Percentiles rank a stretch among this genome's conserved stretches.
Evolutionary conservation across 805 yeast genomes (phyloP).

Genomic region (Maudiozyma saulgeensis): DNA sequence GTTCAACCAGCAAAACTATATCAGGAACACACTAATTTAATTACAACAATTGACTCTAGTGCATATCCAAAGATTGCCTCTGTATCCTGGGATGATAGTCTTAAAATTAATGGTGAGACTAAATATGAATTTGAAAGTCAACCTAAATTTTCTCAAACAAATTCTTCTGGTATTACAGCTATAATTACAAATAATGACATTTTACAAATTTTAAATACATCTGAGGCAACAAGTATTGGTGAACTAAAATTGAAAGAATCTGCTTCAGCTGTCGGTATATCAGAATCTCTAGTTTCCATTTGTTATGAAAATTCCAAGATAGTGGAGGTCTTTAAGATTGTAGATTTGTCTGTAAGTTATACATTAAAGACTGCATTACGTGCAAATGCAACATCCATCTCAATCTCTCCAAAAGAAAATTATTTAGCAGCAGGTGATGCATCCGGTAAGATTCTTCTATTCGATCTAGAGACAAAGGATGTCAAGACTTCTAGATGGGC

Average conservation of each 20-base stretch:
- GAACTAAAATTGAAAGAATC: slow-evolving; percentile 29
- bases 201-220: slow-evolving; percentile 27
- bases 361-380: slow-evolving; percentile 39
- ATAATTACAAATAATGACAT: slow-evolving; percentile 39
- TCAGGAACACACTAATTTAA: slow-evolving; percentile 52
- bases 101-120: slow-evolving; percentile 32
- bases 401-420: slow-evolving; percentile 61
- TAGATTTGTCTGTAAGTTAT: slow-evolving; percentile 25
- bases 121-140: slow-evolving; percentile 33
- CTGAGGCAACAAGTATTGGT: slow-evolving; percentile 26
- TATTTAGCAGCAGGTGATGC: slow-evolving; percentile 78
- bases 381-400: slow-evolving; percentile 51
- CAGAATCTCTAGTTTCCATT: slow-evolving; percentile 37
- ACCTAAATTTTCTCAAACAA: slow-evolving; percentile 39
- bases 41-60: slow-evolving; percentile 40
- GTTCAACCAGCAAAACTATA: slow-evolving; percentile 27
- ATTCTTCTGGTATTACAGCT: slow-evolving; percentile 30
- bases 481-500: slow-evolving; percentile 88
- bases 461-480: slow-evolving; percentile 41
- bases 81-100: slow-evolving; percentile 85
- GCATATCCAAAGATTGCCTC: slow-evolving; percentile 34
- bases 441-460: slow-evolving; percentile 78
- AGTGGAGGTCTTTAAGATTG: slow-evolving; percentile 33
- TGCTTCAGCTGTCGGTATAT: slow-evolving; percentile 40
- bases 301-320: slow-evolving; percentile 37